phyloP scores from a whole-genome alignment of 2,329 filamentous ascomycete genomes.

The Microcera coccophila region DNA sequence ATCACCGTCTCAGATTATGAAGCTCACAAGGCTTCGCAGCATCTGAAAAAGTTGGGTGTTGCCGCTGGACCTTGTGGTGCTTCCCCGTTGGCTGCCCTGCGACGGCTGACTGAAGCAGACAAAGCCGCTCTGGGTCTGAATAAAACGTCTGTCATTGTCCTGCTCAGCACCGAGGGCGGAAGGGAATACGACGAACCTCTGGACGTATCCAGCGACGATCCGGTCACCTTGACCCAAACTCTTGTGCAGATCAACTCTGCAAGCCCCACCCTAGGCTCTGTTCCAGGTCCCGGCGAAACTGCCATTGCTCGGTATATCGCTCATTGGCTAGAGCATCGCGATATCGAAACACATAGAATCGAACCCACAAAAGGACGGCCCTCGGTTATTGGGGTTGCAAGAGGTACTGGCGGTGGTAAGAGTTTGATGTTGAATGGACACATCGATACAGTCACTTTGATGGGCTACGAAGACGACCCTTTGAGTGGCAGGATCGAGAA shows the following conservation, averaged over 20 bases:
- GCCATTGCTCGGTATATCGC: constrained; percentile 44
- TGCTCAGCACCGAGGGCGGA: constrained; percentile 59
- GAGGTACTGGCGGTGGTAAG: constrained; percentile 45
- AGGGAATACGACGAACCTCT: constrained; percentile 49
- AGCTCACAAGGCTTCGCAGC: constrained; percentile 54
- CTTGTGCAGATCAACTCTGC: constrained; percentile 49
- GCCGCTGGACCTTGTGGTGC: constrained; percentile 61
- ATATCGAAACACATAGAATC: constrained; percentile 48
- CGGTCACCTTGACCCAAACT: constrained; percentile 40
- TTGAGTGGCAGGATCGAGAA: constrained; percentile 40
- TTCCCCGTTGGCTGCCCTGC: constrained; percentile 54
- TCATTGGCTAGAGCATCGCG: constrained; percentile 49
- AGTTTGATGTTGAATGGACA: constrained; percentile 52
- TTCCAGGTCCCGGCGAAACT: constrained; percentile 43
- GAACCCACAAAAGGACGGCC: constrained; percentile 45
- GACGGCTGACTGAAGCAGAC: constrained; percentile 39
- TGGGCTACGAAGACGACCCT: constrained; percentile 44
- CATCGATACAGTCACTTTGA: constrained; percentile 48
- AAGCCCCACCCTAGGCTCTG: constrained; percentile 40
- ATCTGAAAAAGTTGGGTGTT: constrained; percentile 47
- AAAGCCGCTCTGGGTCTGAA: constrained; percentile 36
- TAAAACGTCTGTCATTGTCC: constrained; percentile 54
- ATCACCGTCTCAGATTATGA: constrained; percentile 60
- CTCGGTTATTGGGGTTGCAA: constrained; percentile 46
- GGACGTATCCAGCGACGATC: constrained; percentile 40